Percentiles rank a stretch among this genome's conserved stretches.
Conservation (phyloP, 2,329 filamentous ascomycete genomes). For the Bretziella fagacearum region DNA sequence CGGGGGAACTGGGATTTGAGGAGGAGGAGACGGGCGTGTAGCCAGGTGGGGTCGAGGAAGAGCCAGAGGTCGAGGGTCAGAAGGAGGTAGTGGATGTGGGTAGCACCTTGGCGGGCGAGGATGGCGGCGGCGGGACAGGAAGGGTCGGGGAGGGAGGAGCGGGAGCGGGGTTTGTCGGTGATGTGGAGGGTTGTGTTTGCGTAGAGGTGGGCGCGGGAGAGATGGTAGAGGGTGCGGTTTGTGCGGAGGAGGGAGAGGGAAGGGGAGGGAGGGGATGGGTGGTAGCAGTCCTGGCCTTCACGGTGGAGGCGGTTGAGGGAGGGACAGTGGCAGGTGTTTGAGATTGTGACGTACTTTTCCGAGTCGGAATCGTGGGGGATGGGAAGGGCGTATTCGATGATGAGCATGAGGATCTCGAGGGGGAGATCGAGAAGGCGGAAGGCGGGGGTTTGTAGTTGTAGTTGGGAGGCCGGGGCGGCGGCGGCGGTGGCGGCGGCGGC, state of each 20-base stretch:
- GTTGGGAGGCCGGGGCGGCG: background rate
- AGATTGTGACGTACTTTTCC: constrained; percentile 21
- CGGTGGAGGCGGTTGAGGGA: constrained; percentile 21
- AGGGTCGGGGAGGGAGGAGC: constrained; percentile 15
- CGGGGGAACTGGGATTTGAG: background rate
- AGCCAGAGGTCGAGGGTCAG: constrained; percentile 5
- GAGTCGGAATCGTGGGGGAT: background rate
- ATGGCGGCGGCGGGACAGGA: constrained; percentile 7
- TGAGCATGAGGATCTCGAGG: constrained; percentile 8
- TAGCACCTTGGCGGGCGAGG: background rate
- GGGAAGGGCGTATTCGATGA: constrained; percentile 9
- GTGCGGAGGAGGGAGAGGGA: constrained; percentile 24
- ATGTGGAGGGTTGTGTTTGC: constrained; percentile 33
- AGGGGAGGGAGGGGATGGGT: constrained; percentile 19
- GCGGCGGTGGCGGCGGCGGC: background rate
- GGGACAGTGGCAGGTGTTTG: constrained; percentile 21
- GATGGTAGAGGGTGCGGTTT: constrained; percentile 22
- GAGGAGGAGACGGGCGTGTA: background rate
- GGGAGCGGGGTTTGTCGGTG: constrained; percentile 24
- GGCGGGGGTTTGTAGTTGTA: too few species aligned
- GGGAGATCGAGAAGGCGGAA: constrained; percentile 8
- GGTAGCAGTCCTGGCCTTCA: constrained; percentile 22
- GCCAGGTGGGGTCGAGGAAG: constrained; percentile 7
- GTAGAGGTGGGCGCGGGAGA: constrained; percentile 29
- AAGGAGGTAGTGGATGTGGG: constrained; percentile 5